phyloP scores from a whole-genome alignment of 257 asterid species.

The Forsythia viridissima region DNA sequence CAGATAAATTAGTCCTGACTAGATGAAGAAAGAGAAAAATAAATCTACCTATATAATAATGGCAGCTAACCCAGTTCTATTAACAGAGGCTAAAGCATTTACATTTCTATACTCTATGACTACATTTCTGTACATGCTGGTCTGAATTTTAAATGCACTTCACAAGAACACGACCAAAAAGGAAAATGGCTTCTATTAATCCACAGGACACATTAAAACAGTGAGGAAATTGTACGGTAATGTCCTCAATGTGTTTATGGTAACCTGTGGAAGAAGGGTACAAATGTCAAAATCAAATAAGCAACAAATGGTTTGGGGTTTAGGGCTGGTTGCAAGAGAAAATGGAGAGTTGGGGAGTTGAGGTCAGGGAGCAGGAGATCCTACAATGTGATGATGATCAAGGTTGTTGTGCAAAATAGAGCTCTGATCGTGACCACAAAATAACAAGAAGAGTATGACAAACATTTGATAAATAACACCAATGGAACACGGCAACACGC shows the following conservation, averaged over 20 bases:
- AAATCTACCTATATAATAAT: slow-evolving; percentile 1
- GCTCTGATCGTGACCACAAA: not conserved
- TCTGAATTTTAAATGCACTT: not conserved
- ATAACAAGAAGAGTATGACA: not conserved
- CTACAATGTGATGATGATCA: not conserved
- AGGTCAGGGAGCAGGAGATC: not conserved
- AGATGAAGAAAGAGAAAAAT: slow-evolving; percentile 14
- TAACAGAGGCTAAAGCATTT: not conserved
- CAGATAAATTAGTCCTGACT: slow-evolving; percentile 15
- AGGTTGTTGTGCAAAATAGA: not conserved
- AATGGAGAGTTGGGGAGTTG: slow-evolving; percentile 1
- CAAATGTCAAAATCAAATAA: slow-evolving; percentile 4
- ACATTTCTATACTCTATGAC: slow-evolving; percentile 8
- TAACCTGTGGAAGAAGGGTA: slow-evolving; percentile 3
- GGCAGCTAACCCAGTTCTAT: slow-evolving; percentile 5
- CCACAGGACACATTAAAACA: not conserved
- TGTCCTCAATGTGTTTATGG: slow-evolving; percentile 9
- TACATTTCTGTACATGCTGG: slow-evolving; percentile 4
- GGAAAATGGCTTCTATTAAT: not conserved
- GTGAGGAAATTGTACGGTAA: not conserved
- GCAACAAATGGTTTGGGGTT: not conserved
- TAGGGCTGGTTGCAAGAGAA: not conserved
- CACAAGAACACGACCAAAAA: not conserved
- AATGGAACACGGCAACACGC: slow-evolving; percentile 1
- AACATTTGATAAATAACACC: not conserved